A percentile compares a stretch with the other conserved stretches of the same genome.
Evolutionary conservation across 225 moss, liverwort and hornwort species (phyloP).

Genomic region (Straminergon stramineum): DNA sequence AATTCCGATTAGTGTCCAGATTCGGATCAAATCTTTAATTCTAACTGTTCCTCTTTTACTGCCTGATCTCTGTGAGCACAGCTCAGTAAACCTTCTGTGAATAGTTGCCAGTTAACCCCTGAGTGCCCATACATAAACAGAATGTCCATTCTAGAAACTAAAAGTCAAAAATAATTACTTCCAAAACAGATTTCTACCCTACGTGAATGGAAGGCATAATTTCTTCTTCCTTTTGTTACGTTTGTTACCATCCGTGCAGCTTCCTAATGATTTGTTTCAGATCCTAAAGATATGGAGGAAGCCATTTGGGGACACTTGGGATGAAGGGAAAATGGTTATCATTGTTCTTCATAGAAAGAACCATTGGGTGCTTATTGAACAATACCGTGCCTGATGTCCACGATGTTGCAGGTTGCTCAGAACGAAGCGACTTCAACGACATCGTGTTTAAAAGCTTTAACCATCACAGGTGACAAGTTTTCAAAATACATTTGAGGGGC

Average conservation of each 20-base stretch:
- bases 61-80: neutral
- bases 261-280: neutral
- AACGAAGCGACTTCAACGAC: constrained; percentile 6
- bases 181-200: neutral
- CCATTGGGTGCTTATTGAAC: neutral
- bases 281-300: neutral
- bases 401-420: constrained; percentile 13
- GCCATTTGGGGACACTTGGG: neutral
- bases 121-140: neutral
- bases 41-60: neutral
- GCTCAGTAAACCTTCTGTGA: neutral
- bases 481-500: neutral
- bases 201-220: neutral
- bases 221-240: neutral
- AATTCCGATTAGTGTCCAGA: neutral
- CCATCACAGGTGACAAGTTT: neutral
- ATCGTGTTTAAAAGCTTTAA: constrained; percentile 16
- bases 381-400: neutral
- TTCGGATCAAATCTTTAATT: neutral
- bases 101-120: neutral
- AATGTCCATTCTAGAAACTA: neutral
- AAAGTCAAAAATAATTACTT: neutral
- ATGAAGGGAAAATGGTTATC: too few relatives aligned
- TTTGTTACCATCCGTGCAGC: neutral
- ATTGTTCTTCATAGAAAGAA: neutral